Evolutionary conservation across 768 basidiomycete genomes (phyloP).

Genomic region (Amanita pseudoporphyria): DNA sequence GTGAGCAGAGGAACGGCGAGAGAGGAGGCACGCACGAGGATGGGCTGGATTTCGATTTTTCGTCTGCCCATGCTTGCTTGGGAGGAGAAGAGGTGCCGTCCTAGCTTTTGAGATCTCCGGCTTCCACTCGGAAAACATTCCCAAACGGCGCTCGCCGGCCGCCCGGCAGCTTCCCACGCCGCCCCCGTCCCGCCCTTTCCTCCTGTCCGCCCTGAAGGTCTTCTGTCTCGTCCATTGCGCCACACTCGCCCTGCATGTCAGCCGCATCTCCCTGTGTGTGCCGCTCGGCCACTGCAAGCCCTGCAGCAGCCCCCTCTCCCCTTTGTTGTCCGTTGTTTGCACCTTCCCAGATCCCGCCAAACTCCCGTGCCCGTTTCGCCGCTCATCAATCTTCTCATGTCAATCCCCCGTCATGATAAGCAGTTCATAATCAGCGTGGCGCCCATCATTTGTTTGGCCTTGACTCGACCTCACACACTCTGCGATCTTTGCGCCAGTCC

Average conservation of each 20-base stretch:
- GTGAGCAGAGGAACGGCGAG: conserved; percentile 11
- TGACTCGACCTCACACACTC: too few relatives aligned
- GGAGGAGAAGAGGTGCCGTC: not conserved
- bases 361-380: not conserved
- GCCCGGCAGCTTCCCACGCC: not conserved
- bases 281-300: not conserved
- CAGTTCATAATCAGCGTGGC: too few relatives aligned
- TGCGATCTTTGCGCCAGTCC: too few relatives aligned
- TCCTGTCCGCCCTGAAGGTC: too few relatives aligned
- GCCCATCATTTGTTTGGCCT: too few relatives aligned
- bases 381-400: not conserved
- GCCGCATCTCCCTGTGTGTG: not conserved
- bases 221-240: too few relatives aligned
- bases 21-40: conserved; percentile 43
- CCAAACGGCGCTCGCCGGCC: conserved; percentile 8
- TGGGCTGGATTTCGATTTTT: conserved; percentile 79
- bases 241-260: not conserved
- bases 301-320: not conserved
- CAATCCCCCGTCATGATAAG: too few relatives aligned
- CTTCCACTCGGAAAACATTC: conserved; percentile 7
- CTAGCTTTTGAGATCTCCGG: conserved; percentile 6
- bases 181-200: not conserved
- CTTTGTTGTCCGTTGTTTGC: not conserved
- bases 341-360: not conserved
- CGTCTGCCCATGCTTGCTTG: conserved; percentile 50